Base-by-base conservation (phyloP, 202 grass and related monocot genomes). In the Schoenoplectus triqueter region DNA sequence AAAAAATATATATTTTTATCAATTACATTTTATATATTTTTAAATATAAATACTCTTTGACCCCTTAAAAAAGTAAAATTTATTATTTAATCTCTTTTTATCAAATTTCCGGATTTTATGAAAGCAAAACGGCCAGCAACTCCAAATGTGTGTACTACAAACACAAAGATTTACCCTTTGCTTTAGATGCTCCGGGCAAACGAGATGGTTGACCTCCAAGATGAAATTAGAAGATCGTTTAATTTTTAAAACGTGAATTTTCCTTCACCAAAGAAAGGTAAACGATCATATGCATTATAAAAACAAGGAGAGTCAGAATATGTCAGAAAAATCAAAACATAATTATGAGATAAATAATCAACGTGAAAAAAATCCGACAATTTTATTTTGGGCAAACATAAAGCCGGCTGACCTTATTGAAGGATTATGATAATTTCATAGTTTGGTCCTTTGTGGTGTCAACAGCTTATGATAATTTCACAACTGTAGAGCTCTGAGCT, bases 131-230 rank as follows among this genome's bases (percentile, higher is more conserved):
- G 9, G 15, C 17, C 1, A 50, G 39, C n/a, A 45, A 17, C 77
- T 46, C 17, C 7, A 19, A 50, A 50, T 3, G 50, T 82, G 10
- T 78, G 57, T 47, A 64, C 14, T 17, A 54, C 20, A 48, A 81
- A 59, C 39, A 82, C 20, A 66, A 31, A 82, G 44, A 21, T 47
- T 63, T 59, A 59, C 63, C 78, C 59, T 64, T 45, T 80, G 54
- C 13, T n/a, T 55, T 51, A 11, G 80, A 52, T 66, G 10, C 60
- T 82, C 42, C 20, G 20, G 9, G 13, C 44, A 82, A 51, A 82
- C 4, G 18, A 67, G 64, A 82, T 52, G 42, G 57, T 82, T 82
- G 63, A 82, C 46, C 63, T 55, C 63, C 63, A 82, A 31, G 31
- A 31, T 31, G 31, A 31, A 31, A 31, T 31, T 31, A 31, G 31